Evolutionary conservation across 768 basidiomycete species (phyloP).

Genomic region (Gymnopilus junonius): DNA sequence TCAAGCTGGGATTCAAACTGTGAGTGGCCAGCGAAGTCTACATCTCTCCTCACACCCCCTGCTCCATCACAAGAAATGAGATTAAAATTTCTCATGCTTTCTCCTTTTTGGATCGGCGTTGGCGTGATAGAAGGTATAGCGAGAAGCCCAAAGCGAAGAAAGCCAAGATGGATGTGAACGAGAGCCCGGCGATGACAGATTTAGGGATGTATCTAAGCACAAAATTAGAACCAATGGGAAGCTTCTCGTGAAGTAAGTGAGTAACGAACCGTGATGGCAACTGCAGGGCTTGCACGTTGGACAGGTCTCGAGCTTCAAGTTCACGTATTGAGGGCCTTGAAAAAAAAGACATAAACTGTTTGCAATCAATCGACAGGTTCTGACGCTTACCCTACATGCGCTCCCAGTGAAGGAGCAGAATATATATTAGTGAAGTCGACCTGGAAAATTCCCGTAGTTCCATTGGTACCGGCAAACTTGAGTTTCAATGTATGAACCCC

Average conservation of each 20-base stretch:
- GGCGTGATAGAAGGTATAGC: conserved; percentile 8
- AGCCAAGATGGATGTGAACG: conserved; percentile 13
- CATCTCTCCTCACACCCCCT: not conserved
- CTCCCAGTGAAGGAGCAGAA: conserved; percentile 25
- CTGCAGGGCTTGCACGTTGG: not conserved
- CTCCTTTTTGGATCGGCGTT: conserved; percentile 9
- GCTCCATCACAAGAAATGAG: not conserved
- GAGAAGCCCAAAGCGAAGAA: conserved; percentile 11
- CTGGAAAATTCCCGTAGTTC: conserved; percentile 16
- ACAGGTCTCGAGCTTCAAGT: not conserved
- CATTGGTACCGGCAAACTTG: conserved; percentile 18
- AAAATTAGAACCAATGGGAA: not conserved
- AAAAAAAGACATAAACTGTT: not conserved
- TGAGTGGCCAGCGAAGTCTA: not conserved
- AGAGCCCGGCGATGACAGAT: conserved; percentile 16
- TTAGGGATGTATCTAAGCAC: conserved; percentile 12
- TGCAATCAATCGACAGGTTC: not conserved
- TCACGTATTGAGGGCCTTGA: not conserved
- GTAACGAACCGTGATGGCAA: not conserved
- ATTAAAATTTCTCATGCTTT: conserved; percentile 4
- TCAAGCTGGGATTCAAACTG: too few species aligned
- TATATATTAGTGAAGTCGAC: conserved; percentile 27
- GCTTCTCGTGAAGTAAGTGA: not conserved
- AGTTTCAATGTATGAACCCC: conserved; percentile 19
- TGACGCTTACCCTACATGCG: not conserved